These are phyloP conservation scores for Suhomyces canberraensis DNA, from an alignment of 805 yeast species.

Conservation along the genomic window DNA sequence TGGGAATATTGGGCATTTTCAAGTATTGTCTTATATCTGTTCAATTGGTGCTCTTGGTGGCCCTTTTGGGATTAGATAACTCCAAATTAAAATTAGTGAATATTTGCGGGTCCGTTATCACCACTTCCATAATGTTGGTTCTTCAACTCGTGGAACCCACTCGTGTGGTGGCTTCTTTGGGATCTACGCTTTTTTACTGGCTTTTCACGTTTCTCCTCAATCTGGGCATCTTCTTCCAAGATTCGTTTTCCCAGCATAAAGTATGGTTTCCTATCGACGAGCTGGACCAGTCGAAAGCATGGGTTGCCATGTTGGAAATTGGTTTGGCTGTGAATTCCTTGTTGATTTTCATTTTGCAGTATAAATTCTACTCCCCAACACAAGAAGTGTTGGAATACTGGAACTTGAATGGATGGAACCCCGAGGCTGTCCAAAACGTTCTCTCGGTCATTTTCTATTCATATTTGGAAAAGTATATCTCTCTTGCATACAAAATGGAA, in stretches of 20 bases:
- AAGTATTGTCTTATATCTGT: no score
- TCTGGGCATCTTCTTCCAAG: constrained; percentile 5
- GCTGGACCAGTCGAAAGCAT: neutral
- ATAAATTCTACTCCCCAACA: constrained; percentile 8
- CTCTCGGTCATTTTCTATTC: constrained; percentile 14
- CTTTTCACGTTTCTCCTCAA: no score
- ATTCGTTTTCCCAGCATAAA: constrained; percentile 6
- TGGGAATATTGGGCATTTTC: no score
- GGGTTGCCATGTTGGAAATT: constrained; percentile 5
- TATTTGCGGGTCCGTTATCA: no score
- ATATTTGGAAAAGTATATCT: constrained; percentile 24
- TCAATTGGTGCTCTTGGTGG: no score
- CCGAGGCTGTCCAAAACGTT: constrained; percentile 12
- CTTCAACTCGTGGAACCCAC: no score
- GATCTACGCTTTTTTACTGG: no score
- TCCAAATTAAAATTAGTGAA: no score
- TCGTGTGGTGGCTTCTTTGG: no score
- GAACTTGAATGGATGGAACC: constrained; percentile 7
- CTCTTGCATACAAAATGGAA: constrained; percentile 19
- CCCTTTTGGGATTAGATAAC: no score
- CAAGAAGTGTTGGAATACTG: constrained; percentile 9
- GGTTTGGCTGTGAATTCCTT: constrained; percentile 1
- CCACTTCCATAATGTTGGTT: no score
- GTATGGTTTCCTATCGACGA: constrained; percentile 1
- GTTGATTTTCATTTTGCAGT: constrained; percentile 1